These are phyloP conservation scores for Clarireedia paspali DNA, from an alignment of 2,329 filamentous ascomycete genomes.

Conservation along the genomic window DNA sequence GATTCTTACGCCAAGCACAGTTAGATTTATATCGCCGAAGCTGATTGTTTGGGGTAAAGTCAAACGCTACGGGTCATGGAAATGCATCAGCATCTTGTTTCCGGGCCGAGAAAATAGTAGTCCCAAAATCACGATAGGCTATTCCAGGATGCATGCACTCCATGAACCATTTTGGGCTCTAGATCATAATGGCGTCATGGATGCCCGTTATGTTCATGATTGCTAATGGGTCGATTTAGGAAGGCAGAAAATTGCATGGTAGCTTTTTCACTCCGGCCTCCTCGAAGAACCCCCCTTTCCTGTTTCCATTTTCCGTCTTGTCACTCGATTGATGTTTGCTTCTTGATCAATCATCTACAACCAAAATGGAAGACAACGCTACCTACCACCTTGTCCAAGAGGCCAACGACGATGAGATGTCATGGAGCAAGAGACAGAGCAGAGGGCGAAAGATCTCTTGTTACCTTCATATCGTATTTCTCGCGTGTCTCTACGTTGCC, in stretches of 20 bases:
- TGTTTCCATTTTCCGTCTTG: neutral
- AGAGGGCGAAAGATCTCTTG: neutral
- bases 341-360: neutral
- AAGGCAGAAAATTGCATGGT: neutral
- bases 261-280: neutral
- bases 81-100: too few species aligned
- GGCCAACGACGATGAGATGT: neutral
- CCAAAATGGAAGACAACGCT: neutral
- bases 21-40: too few species aligned
- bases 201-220: neutral
- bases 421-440: neutral
- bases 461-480: neutral
- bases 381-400: conserved; percentile 1
- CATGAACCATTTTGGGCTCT: neutral
- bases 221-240: neutral
- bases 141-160: neutral
- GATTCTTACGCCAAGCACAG: too few species aligned
- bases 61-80: too few species aligned
- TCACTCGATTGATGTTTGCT: neutral
- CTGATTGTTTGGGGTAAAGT: too few species aligned
- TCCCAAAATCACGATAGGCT: too few species aligned
- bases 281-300: neutral
- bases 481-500: neutral
- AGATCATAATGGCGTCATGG: neutral
- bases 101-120: too few species aligned